phyloP scores from a whole-genome alignment of 2,329 filamentous ascomycete species.

The Calonectria fujianensis region DNA sequence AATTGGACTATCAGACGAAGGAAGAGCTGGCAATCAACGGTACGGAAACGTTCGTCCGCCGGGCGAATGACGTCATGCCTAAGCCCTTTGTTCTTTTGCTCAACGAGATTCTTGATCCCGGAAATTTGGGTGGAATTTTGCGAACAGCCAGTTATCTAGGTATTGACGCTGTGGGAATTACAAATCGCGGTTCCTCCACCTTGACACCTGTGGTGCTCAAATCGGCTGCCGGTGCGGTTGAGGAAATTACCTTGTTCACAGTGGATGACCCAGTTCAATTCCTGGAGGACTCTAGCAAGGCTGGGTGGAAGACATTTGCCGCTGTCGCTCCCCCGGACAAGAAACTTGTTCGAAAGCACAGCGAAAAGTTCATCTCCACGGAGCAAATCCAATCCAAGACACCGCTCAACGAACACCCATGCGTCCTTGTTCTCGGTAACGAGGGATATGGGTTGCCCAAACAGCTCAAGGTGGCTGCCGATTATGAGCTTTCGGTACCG shows the following conservation, averaged over 20 bases:
- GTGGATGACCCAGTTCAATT: conserved; percentile 82
- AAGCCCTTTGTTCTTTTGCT: conserved; percentile 84
- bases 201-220: conserved; percentile 88
- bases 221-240: conserved; percentile 90
- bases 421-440: conserved; percentile 87
- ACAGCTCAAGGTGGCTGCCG: conserved; percentile 78
- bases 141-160: conserved; percentile 94
- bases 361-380: conserved; percentile 68
- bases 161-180: conserved; percentile 87
- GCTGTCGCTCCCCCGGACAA: conserved; percentile 74
- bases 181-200: conserved; percentile 82
- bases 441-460: conserved; percentile 85
- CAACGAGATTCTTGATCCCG: conserved; percentile 87
- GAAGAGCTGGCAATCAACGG: conserved; percentile 88
- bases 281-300: conserved; percentile 77
- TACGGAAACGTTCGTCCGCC: conserved; percentile 68
- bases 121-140: conserved; percentile 92
- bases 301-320: conserved; percentile 90
- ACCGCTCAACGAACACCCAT: conserved; percentile 77
- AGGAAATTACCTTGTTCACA: conserved; percentile 84
- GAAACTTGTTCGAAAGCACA: conserved; percentile 59
- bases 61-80: conserved; percentile 58
- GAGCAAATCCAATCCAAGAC: conserved; percentile 69
- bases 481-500: conserved; percentile 80
- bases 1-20: conserved; percentile 79